A percentile compares a stretch with the other conserved stretches of the same genome.
Conservation (phyloP, 2,329 filamentous ascomycete species). For the Phialophora chinensis region DNA sequence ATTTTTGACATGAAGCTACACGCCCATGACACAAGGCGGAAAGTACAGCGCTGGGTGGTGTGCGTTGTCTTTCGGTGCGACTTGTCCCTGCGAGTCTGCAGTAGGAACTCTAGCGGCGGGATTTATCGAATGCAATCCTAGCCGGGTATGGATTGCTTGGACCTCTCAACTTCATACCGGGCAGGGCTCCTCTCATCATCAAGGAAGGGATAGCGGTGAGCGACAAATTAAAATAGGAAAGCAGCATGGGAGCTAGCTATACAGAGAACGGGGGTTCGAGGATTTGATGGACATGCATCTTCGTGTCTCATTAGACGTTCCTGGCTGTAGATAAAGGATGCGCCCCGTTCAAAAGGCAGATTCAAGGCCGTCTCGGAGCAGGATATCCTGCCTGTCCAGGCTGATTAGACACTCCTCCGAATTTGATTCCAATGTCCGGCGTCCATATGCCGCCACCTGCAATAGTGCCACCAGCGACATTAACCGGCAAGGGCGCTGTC, state of each 20-base stretch:
- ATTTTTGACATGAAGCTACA: background rate
- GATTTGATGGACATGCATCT: background rate
- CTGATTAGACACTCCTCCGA: conserved; percentile 57
- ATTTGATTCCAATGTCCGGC: conserved; percentile 80
- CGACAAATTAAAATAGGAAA: background rate
- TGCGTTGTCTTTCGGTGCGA: background rate
- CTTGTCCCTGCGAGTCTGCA: background rate
- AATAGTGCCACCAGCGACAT: conserved; percentile 40
- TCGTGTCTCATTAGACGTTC: background rate
- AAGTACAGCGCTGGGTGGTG: background rate
- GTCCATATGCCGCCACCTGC: conserved; percentile 69
- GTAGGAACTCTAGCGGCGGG: background rate
- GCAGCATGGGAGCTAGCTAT: background rate
- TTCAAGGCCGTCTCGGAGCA: conserved; percentile 22
- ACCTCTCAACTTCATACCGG: background rate
- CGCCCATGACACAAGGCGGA: background rate
- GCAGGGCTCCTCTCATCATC: background rate
- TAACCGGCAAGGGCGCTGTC: conserved; percentile 40
- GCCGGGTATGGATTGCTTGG: too few species aligned
- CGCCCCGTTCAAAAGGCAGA: background rate
- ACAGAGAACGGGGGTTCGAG: background rate
- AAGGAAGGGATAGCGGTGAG: background rate
- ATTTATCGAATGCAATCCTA: too few species aligned
- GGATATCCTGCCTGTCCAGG: conserved; percentile 36
- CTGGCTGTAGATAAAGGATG: background rate